Evolutionary conservation across 495 filamentous ascomycete genomes (phyloP), one percentile per base, ranked within the genome.

Genomic region (Jackrogersella minutella): DNA sequence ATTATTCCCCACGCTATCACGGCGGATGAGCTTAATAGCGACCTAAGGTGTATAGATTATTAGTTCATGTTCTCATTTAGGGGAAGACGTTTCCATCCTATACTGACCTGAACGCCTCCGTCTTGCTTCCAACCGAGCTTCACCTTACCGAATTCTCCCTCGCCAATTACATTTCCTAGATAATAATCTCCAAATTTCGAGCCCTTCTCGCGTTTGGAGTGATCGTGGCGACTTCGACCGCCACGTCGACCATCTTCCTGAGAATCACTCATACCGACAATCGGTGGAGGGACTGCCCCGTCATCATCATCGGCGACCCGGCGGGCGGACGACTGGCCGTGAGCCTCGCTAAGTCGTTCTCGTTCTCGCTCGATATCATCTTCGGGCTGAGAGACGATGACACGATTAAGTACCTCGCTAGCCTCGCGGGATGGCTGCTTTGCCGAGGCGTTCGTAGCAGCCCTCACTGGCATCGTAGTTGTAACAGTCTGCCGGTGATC

Each of bases 51-150:
- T 3, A 30, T 3, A 9, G n/a, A 39, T 60, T 31, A 43, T 68
- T 53, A 70, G 55, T 56, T 11, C 50, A 24, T 34, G 26, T 55
- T 6, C 24, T 30, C 40, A 8, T 11, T 6, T 21, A n/a, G 11
- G 19, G 13, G 21, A 17, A 14, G 33, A 22, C 33, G 10, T n/a
- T 14, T 17, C 19, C 2, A 6, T 36, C 82, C 46, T 76, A n/a
- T n/a, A n/a, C n/a, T n/a, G n/a, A 88, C 86, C 78, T 89, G 85
- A 41, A 97, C 89, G 59, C 90, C 93, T 24, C 92, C 93, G 76
- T 97, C 93, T 74, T 90, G 88, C 78, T 97, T 98, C 95, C 96
- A 99, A n/a, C 95, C 95, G 70, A 99, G 85, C 77, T 97, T 98
- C 69, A 99, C 95, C 73, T 99, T 99, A 52, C 95, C 95, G 74